Conservation (phyloP, 306 rosid species). For the Pachyrhizus erosus region DNA sequence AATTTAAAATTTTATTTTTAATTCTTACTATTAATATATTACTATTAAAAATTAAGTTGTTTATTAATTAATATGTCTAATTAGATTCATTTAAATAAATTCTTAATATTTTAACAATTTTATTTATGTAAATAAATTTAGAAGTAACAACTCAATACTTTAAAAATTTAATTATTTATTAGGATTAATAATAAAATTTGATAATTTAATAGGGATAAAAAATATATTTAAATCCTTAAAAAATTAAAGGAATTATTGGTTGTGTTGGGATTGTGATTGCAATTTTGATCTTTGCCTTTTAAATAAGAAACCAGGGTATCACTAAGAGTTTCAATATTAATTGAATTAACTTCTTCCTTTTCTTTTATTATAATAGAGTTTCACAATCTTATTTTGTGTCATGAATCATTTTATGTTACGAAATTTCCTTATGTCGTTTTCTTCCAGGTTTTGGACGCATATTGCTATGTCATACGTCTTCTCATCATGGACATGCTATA, state of each 20-base stretch:
- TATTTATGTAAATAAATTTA: too few relatives aligned
- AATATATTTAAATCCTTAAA: too few relatives aligned
- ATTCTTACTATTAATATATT: too few relatives aligned
- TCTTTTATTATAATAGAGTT: conserved; percentile 7
- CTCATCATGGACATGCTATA: conserved; percentile 83
- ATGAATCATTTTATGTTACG: background rate
- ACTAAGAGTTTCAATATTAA: background rate
- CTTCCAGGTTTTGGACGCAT: conserved; percentile 84
- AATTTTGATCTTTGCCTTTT: conserved; percentile 11
- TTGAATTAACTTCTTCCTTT: background rate
- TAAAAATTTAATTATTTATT: too few relatives aligned
- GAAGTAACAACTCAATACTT: too few relatives aligned
- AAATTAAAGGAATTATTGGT: conserved; percentile 15
- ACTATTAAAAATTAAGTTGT: too few relatives aligned
- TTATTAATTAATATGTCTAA: too few relatives aligned
- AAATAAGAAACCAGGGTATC: background rate
- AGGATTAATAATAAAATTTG: too few relatives aligned
- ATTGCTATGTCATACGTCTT: conserved; percentile 77
- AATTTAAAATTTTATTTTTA: too few relatives aligned
- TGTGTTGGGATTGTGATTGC: conserved; percentile 1
- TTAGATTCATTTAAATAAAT: too few relatives aligned
- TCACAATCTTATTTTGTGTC: conserved; percentile 6
- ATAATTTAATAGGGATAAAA: too few relatives aligned
- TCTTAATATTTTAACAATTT: too few relatives aligned
- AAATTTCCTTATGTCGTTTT: conserved; percentile 11